Conservation (phyloP, 1,284 basidiomycete species). For the Anthracocystis walkeri region DNA sequence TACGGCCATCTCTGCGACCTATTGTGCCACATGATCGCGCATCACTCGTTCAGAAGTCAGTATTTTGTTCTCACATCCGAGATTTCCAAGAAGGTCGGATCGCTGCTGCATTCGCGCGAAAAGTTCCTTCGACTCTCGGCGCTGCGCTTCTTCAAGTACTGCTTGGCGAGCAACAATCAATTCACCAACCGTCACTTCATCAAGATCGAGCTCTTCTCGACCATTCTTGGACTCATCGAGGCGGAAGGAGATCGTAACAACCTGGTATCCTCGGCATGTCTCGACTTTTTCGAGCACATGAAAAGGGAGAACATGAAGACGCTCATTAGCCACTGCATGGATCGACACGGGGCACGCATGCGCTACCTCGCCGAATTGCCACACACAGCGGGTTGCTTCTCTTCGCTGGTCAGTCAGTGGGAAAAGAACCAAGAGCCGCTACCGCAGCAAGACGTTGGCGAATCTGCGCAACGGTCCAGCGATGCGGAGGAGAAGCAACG, state of each 20-base stretch:
- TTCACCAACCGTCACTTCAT: constrained; percentile 86
- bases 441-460: constrained; percentile 21
- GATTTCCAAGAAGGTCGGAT: constrained; percentile 58
- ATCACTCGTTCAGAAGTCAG: constrained; percentile 85
- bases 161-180: constrained; percentile 85
- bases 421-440: constrained; percentile 85
- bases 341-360: constrained; percentile 78
- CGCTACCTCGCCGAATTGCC: constrained; percentile 76
- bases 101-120: constrained; percentile 79
- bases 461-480: constrained; percentile 14
- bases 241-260: constrained; percentile 88
- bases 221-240: constrained; percentile 83
- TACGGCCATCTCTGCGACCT: constrained; percentile 78
- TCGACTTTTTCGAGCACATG: constrained; percentile 95
- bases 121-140: constrained; percentile 78
- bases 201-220: constrained; percentile 85
- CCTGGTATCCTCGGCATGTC: constrained; percentile 90
- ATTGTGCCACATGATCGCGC: constrained; percentile 85
- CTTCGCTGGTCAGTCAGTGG: constrained; percentile 80
- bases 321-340: constrained; percentile 85
- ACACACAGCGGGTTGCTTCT: constrained; percentile 78
- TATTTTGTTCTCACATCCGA: constrained; percentile 79
- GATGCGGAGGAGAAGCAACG: constrained; percentile 25
- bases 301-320: constrained; percentile 80
- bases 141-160: constrained; percentile 88